A percentile compares a stretch with the other conserved stretches of the same genome.
These are phyloP conservation scores for Astrothelium macrocarpum DNA, from an alignment of 495 filamentous ascomycete genomes.

Conservation along the genomic window DNA sequence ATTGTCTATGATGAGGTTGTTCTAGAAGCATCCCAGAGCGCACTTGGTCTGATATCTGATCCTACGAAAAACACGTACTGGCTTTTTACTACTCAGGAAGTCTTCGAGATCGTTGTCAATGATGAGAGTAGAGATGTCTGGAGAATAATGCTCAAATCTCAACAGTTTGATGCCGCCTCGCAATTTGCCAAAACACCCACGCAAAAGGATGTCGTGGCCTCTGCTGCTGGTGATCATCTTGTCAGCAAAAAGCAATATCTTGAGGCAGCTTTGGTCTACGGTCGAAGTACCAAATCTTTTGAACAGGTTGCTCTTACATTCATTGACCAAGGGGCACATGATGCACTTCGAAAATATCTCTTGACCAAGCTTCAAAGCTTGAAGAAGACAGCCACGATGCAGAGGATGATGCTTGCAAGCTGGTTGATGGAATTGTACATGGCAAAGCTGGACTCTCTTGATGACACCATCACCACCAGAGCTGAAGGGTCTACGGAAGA, in stretches of 20 bases:
- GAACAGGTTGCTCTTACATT: constrained; percentile 89
- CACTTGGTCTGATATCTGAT: constrained; percentile 74
- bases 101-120: constrained; percentile 82
- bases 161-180: constrained; percentile 79
- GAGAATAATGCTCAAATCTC: constrained; percentile 76
- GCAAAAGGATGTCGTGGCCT: constrained; percentile 82
- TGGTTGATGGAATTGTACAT: constrained; percentile 97
- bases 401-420: constrained; percentile 85
- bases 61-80: constrained; percentile 91
- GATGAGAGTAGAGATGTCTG: constrained; percentile 92
- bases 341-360: constrained; percentile 86
- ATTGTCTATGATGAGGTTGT: constrained; percentile 79
- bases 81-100: constrained; percentile 82
- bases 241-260: constrained; percentile 66
- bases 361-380: constrained; percentile 70
- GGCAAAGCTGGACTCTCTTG: constrained; percentile 89
- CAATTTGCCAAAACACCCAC: constrained; percentile 61
- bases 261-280: constrained; percentile 84
- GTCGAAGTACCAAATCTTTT: constrained; percentile 88
- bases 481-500: constrained; percentile 68
- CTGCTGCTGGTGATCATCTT: constrained; percentile 80
- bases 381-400: constrained; percentile 81
- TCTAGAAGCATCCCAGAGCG: constrained; percentile 67
- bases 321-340: constrained; percentile 79
- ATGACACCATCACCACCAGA: constrained; percentile 86